Evolutionary conservation across 768 basidiomycete genomes (phyloP).

Genomic region (Panellus pusillus): DNA sequence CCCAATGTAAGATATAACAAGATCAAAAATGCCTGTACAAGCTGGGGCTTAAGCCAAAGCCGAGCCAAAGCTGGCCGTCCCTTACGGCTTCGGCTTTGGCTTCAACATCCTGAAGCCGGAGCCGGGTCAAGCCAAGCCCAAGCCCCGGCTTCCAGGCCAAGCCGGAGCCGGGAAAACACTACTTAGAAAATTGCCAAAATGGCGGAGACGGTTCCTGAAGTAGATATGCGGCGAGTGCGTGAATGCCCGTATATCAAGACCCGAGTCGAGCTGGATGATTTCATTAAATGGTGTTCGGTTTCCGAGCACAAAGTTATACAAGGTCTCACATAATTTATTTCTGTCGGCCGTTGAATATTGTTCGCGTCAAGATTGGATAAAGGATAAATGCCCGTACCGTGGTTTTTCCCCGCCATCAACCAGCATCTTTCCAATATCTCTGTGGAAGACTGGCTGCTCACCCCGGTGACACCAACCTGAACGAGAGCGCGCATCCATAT

Average conservation of each 20-base stretch:
- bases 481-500: conserved; percentile 23
- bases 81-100: too few species aligned
- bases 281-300: conserved; percentile 3
- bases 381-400: conserved; percentile 14
- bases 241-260: conserved; percentile 7
- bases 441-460: conserved; percentile 18
- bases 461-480: conserved; percentile 22
- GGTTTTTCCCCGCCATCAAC: conserved; percentile 23
- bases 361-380: conserved; percentile 16
- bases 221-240: conserved; percentile 6
- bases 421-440: conserved; percentile 15
- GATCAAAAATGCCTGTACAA: too few species aligned
- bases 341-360: neutral
- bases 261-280: conserved; percentile 5
- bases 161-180: too few species aligned
- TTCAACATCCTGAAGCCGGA: too few species aligned
- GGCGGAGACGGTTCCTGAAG: conserved; percentile 6
- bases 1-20: too few species aligned
- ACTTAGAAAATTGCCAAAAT: conserved; percentile 6
- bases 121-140: too few species aligned
- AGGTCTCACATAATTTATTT: conserved; percentile 2
- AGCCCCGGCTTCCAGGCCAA: too few species aligned
- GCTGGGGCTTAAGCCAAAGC: too few species aligned
- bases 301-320: conserved; percentile 4
- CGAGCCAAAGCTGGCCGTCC: too few species aligned